Conservation (phyloP, 805 yeast genomes). For the Kuraishia ogatae region DNA sequence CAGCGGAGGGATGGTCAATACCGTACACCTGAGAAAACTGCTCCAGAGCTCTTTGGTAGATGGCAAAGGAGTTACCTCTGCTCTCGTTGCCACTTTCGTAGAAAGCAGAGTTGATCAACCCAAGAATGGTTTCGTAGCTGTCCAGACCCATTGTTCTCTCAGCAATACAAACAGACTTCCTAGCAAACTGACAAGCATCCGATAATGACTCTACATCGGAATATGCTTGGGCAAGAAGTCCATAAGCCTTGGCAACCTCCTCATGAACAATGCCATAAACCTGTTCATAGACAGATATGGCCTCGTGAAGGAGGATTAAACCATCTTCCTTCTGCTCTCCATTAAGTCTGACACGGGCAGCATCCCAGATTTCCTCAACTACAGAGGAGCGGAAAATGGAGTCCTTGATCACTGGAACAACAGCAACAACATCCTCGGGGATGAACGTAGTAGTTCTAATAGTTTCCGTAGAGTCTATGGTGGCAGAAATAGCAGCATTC, state of each 20-base stretch:
- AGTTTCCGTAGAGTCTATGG: conserved; percentile 8
- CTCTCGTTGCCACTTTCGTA: conserved; percentile 57
- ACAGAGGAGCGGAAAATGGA: conserved; percentile 57
- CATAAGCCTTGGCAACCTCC: conserved; percentile 65
- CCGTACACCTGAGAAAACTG: conserved; percentile 54
- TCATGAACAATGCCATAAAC: conserved; percentile 75
- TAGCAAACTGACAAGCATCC: conserved; percentile 55
- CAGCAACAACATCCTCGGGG: conserved; percentile 53
- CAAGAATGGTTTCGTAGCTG: conserved; percentile 63
- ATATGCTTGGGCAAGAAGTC: conserved; percentile 57
- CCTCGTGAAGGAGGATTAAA: conserved; percentile 54
- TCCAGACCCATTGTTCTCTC: conserved; percentile 83
- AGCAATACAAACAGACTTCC: conserved; percentile 61
- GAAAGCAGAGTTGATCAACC: conserved; percentile 67
- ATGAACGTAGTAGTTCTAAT: conserved; percentile 33
- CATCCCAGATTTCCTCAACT: conserved; percentile 68
- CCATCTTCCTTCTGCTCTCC: conserved; percentile 46
- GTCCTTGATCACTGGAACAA: conserved; percentile 72
- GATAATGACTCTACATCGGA: conserved; percentile 45
- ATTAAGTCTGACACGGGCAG: conserved; percentile 38
- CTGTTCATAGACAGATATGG: conserved; percentile 69
- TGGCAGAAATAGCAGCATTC: background rate
- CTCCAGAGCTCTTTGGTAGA: conserved; percentile 50
- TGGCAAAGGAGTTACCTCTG: conserved; percentile 49
- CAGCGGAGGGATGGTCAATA: conserved; percentile 58